These are phyloP conservation scores for Petunia secreta DNA, from an alignment of 257 asterid genomes.

Conservation along the genomic window DNA sequence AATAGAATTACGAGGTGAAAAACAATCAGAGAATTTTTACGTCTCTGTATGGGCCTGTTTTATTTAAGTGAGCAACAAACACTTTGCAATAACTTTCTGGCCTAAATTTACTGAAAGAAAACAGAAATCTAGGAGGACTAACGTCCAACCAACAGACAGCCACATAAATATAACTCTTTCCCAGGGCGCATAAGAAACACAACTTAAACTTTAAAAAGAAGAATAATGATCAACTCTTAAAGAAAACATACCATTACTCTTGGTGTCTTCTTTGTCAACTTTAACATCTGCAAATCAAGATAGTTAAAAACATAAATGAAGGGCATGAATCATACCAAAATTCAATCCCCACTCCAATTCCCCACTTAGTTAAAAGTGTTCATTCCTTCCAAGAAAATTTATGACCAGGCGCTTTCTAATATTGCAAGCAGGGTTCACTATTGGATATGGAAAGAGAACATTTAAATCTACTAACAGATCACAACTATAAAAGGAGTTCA, in stretches of 20 bases:
- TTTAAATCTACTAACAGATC: too few species aligned
- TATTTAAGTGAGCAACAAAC: not conserved
- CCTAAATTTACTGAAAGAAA: constrained; percentile 14
- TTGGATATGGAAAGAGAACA: not conserved
- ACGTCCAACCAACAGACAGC: too few species aligned
- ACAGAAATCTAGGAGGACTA: not conserved
- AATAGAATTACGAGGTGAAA: too few species aligned
- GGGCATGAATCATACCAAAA: too few species aligned
- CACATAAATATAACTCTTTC: too few species aligned
- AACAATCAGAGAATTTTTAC: not conserved
- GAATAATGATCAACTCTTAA: constrained; percentile 4
- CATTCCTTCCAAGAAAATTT: not conserved
- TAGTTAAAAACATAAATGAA: constrained; percentile 27
- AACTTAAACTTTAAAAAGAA: not conserved
- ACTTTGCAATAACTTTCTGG: not conserved
- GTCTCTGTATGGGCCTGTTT: not conserved
- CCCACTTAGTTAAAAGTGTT: not conserved
- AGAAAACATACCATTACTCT: constrained; percentile 51
- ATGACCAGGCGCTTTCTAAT: not conserved
- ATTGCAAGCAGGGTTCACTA: not conserved
- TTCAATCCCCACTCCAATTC: not conserved
- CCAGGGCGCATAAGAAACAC: too few species aligned
- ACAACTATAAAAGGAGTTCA: not conserved
- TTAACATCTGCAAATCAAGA: constrained; percentile 51
- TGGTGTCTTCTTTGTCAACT: constrained; percentile 70